Base-by-base conservation (phyloP, 2,329 filamentous ascomycete genomes). In the Alternaria infectoria region DNA sequence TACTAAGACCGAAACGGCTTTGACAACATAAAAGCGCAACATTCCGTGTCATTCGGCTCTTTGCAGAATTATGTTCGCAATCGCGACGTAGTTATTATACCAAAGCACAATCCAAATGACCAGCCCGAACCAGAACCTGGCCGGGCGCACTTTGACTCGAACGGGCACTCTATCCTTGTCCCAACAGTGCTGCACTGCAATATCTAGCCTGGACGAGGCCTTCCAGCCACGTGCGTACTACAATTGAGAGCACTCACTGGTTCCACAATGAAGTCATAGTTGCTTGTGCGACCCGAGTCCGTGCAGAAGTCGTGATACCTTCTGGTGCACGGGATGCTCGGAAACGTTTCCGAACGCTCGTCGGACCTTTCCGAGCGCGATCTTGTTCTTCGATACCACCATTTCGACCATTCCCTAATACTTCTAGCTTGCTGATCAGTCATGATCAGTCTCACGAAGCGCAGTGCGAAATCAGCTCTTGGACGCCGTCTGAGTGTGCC, bases 231-330 rank as follows among this genome's bases (percentile, higher is more conserved):
- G 32, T 36, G 32, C 7, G 32, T n/a, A n/a, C 13, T n/a, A 9
- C 0, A 0, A n/a, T 9, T 1, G 13, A 36, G 13, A n/a, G 32
- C 7, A 13, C 32, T 36, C 13, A 1, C 7, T 0, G 4, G 13
- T n/a, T 36, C 7, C 13, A 9, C 32, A 5, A 36, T n/a, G 7
- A 0, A n/a, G 2, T 0, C 4, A 36, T 1, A 8, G 3, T 36
- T 0, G 32, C 0, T 36, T 0, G 13, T 36, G 32, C 32, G 0
- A 36, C n/a, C 7, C 32, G 13, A 32, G 0, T 8, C 4, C 3
- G 30, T 32, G 30, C 30, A 15, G 30, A 32, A 32, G 30, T 15
- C 30, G 28, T 30, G 12, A 30, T 4, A 3, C 13, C 32, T 36
- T n/a, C 0, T n/a, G 13, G 32, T n/a, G 32, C 13, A 32, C 30